Evolutionary conservation across 1,139 yeast genomes (phyloP), one percentile per base, ranked within the genome.

Genomic region (Torulaspora globosa): DNA sequence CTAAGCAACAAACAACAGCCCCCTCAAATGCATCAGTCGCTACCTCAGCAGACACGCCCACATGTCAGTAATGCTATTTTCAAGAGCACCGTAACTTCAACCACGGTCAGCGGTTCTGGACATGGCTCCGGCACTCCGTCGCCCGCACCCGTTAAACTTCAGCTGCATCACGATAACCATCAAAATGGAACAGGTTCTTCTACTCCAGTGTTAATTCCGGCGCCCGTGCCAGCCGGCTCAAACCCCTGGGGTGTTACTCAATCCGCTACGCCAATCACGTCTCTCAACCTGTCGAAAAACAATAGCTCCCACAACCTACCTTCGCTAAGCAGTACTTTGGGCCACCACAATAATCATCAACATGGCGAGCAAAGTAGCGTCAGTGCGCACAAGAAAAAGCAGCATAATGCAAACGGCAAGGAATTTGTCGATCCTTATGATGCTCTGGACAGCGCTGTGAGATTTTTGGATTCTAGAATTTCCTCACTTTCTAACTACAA

Each of bases 261-360:
- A 44, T 44, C 66, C 42, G 46, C 68, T 28, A 51, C 68, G 28
- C 59, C 71, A 32, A 52, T 60, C 28, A 40, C 66, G 26, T 48
- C 60, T 10, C 45, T 57, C 43, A 58, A 50, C 41, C 39, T 61
- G 33, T 54, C 59, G 8, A 63, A 63, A 36, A 50, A 75, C 54
- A 71, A 78, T 3, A 77, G 79, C 55, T 66, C 79, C 5, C 75
- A 82, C 1, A 81, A 87, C 3, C 82, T 84, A 73, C 92, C 92
- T 31, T 78, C 90, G 0, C 70, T 84, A 53, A 84, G 84, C 5
- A 90, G 83, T 60, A 76, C 82, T 2, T 32, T 55, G 26, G 49
- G 44, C 51, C 42, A 40, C 34, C 37, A 40, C 56, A 50, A 35
- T 50, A 36, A 43, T 21, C 38, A 41, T 9, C 46, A 43, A 12